phyloP scores from a whole-genome alignment of 2,329 filamentous ascomycete genomes.

The Paracamarosporium sp. region DNA sequence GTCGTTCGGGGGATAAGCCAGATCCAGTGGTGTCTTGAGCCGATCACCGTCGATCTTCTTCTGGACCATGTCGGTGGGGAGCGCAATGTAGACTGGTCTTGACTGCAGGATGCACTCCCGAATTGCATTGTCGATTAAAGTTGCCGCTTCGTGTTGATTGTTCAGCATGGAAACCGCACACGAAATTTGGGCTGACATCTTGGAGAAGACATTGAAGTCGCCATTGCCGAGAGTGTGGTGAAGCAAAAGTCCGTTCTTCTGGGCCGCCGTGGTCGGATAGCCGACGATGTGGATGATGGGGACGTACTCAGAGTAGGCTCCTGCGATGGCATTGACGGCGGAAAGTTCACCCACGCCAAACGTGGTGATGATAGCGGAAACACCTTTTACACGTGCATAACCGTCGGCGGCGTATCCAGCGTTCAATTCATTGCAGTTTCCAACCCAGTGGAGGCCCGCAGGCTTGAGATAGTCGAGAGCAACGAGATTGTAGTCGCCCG shows the following conservation, averaged over 20 bases:
- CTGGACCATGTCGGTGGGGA: constrained; percentile 81
- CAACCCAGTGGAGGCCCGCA: constrained; percentile 63
- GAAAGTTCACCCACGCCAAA: constrained; percentile 58
- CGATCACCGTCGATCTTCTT: constrained; percentile 77
- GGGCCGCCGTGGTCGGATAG: constrained; percentile 49
- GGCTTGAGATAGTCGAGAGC: constrained; percentile 65
- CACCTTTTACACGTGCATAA: constrained; percentile 55
- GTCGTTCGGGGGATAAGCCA: constrained; percentile 70
- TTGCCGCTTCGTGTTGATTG: constrained; percentile 72
- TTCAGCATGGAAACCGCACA: constrained; percentile 74
- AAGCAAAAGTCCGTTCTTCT: constrained; percentile 51
- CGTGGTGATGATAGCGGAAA: constrained; percentile 55
- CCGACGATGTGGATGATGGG: constrained; percentile 58
- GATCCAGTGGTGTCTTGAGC: constrained; percentile 73
- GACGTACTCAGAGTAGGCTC: constrained; percentile 55
- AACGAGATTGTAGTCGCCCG: constrained; percentile 53
- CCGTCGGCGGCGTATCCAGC: constrained; percentile 59
- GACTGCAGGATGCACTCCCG: constrained; percentile 76
- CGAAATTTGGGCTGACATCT: constrained; percentile 77
- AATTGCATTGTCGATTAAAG: constrained; percentile 79
- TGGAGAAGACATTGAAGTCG: constrained; percentile 81
- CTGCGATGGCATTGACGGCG: constrained; percentile 56
- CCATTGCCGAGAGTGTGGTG: constrained; percentile 60
- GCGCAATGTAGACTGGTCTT: constrained; percentile 81
- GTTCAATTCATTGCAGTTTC: constrained; percentile 68